Evolutionary conservation across 192 early-diverging fungal species (phyloP), one percentile per base, ranked within the genome.

Genomic region (Irineochytrium annulatum): DNA sequence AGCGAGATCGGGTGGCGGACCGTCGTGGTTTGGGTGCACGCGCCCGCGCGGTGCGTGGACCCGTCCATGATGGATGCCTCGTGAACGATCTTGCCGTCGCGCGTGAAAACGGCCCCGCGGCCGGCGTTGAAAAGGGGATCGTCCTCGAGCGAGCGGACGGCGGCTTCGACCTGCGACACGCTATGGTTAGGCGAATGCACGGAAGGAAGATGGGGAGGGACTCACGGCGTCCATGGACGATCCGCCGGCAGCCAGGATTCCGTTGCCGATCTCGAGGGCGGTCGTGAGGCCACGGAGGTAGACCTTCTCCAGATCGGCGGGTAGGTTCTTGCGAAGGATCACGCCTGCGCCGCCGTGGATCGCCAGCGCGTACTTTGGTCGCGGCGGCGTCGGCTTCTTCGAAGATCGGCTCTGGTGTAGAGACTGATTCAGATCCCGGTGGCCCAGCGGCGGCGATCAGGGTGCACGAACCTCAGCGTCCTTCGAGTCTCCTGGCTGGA

Each of bases 111-210:
- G 16, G 69, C 55, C 20, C 76, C 76, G 51, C 69, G 69, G 27
- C 77, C 77, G 24, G 77, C 77, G 41, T 78, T 78, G 60, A 77
- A 78, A 20, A 78, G 41, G n/a, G 77, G 77, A 58, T 55, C 71
- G 51, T 78, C 76, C 69, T 63, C 33, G 29, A 61, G 29, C 31
- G 5, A 34, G 4, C 29, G 34, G 31, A 71, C 60, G 34, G 60
- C 60, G 1, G 46, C 52, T 2, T 34, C 24, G n/a, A 71, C n/a
- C n/a, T n/a, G n/a, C n/a, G n/a, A n/a, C n/a, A n/a, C n/a, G n/a
- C n/a, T n/a, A n/a, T n/a, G n/a, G n/a, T n/a, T n/a, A n/a, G n/a
- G n/a, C n/a, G n/a, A n/a, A n/a, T n/a, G n/a, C n/a, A n/a, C n/a
- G n/a, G n/a, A n/a, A n/a, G n/a, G n/a, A n/a, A n/a, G n/a, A n/a